These are phyloP conservation scores for Melastoma candidum DNA, from an alignment of 441 rosid species.

Conservation along the genomic window DNA sequence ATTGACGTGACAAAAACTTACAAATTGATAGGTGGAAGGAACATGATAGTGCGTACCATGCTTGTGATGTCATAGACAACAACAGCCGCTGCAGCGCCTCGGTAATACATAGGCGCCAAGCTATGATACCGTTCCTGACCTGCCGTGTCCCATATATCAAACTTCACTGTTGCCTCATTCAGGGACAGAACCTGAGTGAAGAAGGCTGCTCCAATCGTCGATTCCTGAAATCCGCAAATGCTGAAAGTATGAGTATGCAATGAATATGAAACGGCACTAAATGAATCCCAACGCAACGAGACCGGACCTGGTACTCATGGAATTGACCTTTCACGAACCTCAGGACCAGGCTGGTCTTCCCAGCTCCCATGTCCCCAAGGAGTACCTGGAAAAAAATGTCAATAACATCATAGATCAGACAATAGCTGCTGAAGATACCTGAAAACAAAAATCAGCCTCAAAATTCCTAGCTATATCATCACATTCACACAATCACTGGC, in stretches of 20 bases:
- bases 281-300: background rate
- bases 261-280: background rate
- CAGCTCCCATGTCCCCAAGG: slow-evolving; percentile 82
- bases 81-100: slow-evolving; percentile 80
- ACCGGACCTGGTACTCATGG: slow-evolving; percentile 50
- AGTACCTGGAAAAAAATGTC: slow-evolving; percentile 37
- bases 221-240: slow-evolving; percentile 33
- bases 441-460: too few relatives aligned
- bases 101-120: slow-evolving; percentile 84
- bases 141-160: slow-evolving; percentile 85
- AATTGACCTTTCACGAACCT: slow-evolving; percentile 72
- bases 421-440: too few relatives aligned
- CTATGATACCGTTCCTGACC: slow-evolving; percentile 82
- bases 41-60: slow-evolving; percentile 30
- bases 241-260: slow-evolving; percentile 14
- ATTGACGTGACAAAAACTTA: background rate
- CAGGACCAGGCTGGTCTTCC: slow-evolving; percentile 67
- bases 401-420: background rate
- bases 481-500: too few relatives aligned
- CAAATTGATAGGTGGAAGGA: background rate
- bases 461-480: too few relatives aligned
- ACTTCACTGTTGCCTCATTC: slow-evolving; percentile 56
- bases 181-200: slow-evolving; percentile 67
- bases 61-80: slow-evolving; percentile 67
- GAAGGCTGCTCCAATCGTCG: slow-evolving; percentile 81